These are phyloP conservation scores for Amyloporia xantha DNA, from an alignment of 768 basidiomycete genomes.

Conservation along the genomic window DNA sequence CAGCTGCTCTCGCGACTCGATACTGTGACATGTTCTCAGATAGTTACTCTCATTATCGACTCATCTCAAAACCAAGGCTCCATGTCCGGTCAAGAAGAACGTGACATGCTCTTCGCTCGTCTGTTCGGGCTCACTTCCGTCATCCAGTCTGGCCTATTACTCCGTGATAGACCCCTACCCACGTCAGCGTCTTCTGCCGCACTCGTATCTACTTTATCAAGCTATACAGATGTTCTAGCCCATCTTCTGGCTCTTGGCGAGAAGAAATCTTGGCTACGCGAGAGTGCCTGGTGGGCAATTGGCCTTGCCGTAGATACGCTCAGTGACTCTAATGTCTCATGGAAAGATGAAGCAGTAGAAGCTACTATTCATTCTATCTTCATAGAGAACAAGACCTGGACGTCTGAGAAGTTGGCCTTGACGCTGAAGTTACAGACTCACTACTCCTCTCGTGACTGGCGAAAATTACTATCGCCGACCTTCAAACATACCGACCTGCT, in stretches of 20 bases:
- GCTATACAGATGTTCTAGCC: constrained; percentile 51
- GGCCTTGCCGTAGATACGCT: constrained; percentile 56
- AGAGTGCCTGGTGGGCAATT: constrained; percentile 86
- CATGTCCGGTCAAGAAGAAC: constrained; percentile 86
- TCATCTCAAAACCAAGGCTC: constrained; percentile 65
- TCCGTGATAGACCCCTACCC: constrained; percentile 50
- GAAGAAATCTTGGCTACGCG: constrained; percentile 85
- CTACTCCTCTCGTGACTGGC: constrained; percentile 63
- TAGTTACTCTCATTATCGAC: constrained; percentile 68
- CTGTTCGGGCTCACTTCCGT: constrained; percentile 85
- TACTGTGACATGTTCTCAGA: constrained; percentile 72
- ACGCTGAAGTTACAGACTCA: constrained; percentile 61
- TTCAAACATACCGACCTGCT: constrained; percentile 76
- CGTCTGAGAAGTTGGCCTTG: constrained; percentile 83
- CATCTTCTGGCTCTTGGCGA: constrained; percentile 66
- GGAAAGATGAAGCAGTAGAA: constrained; percentile 63
- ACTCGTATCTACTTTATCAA: constrained; percentile 47
- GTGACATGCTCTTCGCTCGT: constrained; percentile 87
- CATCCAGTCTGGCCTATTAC: constrained; percentile 78
- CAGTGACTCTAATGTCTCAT: constrained; percentile 50
- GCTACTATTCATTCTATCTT: constrained; percentile 47
- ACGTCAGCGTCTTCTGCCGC: constrained; percentile 47
- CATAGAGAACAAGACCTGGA: constrained; percentile 55
- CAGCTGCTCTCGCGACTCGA: constrained; percentile 76
- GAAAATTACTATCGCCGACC: constrained; percentile 51